Base-by-base conservation (phyloP, 768 basidiomycete species). In the Galerina marginata region DNA sequence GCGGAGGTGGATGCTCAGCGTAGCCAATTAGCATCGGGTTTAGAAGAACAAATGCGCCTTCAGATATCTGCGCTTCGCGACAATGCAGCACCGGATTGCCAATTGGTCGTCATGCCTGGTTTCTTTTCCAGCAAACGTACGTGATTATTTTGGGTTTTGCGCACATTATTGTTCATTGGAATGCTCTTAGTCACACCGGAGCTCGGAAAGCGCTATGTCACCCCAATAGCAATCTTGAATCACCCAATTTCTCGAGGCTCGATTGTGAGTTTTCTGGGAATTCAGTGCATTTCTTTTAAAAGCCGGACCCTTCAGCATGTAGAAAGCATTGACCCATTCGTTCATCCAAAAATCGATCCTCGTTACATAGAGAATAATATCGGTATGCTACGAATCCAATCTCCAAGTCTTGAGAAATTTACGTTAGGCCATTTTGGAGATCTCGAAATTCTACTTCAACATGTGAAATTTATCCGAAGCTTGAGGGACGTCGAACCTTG, bases 211-310 rank as follows among this genome's bases (percentile, higher is more conserved):
- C 74, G 69, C 16, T 85, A 85, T 62, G 46, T 81, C 23, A 76
- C 79, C 0, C 46, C 84, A 16, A 46, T 73, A 5, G 66, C 65
- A 7, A 69, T 72, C 0, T 63, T 74, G 23, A 81, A 82, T 58
- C 79, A 85, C 50, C 74, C 74, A 1, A 77, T 83, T 14, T 82
- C 80, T 7, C 70, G 83, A 12, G 84, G 85, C 2, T 75, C 79
- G 0, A 79, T 86, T 56, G 82, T 82, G 51, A 42, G 79, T 72
- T 9, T 20, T 23, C 25, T 29, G 9, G 2, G 16, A 16, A 16
- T n/a, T 4, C 23, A 4, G 9, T 14, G 2, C 9, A 16, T 45
- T n/a, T 37, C 9, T 14, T 4, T 44, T 7, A 39, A 23, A 39
- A 4, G 12, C 12, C 16, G 47, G 15, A 1, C 9, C 25, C 16